These are phyloP conservation scores for Chlorella sp. DNA, from an alignment of 139 green algal species.

Conservation along the genomic window DNA sequence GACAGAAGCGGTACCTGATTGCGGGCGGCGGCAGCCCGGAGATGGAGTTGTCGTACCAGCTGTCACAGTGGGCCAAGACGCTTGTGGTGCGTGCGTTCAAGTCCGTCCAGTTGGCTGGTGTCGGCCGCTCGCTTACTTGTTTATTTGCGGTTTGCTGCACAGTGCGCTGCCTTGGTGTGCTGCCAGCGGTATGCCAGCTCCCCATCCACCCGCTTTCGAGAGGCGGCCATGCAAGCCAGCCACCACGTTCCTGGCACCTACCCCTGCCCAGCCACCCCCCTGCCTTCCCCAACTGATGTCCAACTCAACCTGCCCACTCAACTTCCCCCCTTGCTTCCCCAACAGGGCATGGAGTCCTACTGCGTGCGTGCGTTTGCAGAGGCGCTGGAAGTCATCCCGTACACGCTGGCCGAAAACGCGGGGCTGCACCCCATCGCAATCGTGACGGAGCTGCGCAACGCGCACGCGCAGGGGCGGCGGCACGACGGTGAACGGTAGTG, in stretches of 20 bases:
- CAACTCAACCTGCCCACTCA: not conserved
- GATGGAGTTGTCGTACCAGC: slow-evolving; percentile 87
- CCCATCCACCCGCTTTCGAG: too few species aligned
- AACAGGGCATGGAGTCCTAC: slow-evolving; percentile 94
- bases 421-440: slow-evolving; percentile 97
- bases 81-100: slow-evolving; percentile 59
- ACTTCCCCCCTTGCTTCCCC: not conserved
- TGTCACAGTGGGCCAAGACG: slow-evolving; percentile 89
- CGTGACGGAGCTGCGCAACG: slow-evolving; percentile 95
- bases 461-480: slow-evolving; percentile 82
- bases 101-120: not conserved
- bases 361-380: slow-evolving; percentile 95
- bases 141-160: too few species aligned
- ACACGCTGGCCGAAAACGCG: slow-evolving; percentile 99
- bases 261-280: too few species aligned
- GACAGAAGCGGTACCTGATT: slow-evolving; percentile 92
- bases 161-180: too few species aligned
- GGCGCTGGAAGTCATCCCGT: slow-evolving; percentile 97
- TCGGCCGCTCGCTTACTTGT: too few species aligned
- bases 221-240: too few species aligned
- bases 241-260: too few species aligned
- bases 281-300: too few species aligned
- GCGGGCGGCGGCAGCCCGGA: slow-evolving; percentile 91
- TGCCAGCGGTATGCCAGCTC: too few species aligned
- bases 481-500: slow-evolving; percentile 50